These are phyloP conservation scores for Candida adriatica DNA, from an alignment of 805 yeast species.

Conservation along the genomic window DNA sequence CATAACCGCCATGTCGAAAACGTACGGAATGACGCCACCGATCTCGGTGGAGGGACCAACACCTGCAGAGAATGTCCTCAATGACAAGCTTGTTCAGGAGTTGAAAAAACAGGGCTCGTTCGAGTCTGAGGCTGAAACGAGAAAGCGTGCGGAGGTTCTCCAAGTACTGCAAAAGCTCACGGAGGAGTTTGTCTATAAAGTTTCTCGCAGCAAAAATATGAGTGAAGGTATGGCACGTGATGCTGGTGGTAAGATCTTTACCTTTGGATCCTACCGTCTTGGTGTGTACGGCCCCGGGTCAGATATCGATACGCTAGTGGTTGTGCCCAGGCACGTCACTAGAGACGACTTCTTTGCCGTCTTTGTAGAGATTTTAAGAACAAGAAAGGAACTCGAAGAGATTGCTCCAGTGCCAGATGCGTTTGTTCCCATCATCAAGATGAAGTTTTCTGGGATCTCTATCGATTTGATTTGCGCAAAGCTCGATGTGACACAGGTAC, in stretches of 20 bases:
- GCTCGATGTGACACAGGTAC: constrained; percentile 78
- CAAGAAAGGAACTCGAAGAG: constrained; percentile 80
- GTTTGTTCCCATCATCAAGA: constrained; percentile 91
- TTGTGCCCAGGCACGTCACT: constrained; percentile 91
- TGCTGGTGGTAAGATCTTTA: constrained; percentile 97
- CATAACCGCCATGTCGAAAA: constrained; percentile 7
- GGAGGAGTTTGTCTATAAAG: constrained; percentile 76
- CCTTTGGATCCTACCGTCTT: constrained; percentile 87
- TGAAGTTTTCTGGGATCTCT: constrained; percentile 84
- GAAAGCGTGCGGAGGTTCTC: constrained; percentile 71
- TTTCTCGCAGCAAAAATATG: constrained; percentile 80
- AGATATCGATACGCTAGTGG: constrained; percentile 95
- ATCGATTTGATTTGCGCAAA: constrained; percentile 87
- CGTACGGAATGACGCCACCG: constrained; percentile 39
- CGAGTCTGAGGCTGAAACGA: constrained; percentile 80
- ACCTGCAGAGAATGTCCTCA: constrained; percentile 65
- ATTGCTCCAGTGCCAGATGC: constrained; percentile 94
- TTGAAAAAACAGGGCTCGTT: constrained; percentile 80
- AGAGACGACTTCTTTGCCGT: constrained; percentile 86
- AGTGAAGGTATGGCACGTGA: constrained; percentile 95
- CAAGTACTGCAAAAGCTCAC: constrained; percentile 64
- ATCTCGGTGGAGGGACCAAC: constrained; percentile 84
- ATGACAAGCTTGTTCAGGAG: constrained; percentile 72
- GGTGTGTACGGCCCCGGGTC: constrained; percentile 99
- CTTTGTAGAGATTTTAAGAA: constrained; percentile 61